These are phyloP conservation scores for Phytopythium litorale DNA, from an alignment of 352 stramenopile genomes.

Conservation along the genomic window DNA sequence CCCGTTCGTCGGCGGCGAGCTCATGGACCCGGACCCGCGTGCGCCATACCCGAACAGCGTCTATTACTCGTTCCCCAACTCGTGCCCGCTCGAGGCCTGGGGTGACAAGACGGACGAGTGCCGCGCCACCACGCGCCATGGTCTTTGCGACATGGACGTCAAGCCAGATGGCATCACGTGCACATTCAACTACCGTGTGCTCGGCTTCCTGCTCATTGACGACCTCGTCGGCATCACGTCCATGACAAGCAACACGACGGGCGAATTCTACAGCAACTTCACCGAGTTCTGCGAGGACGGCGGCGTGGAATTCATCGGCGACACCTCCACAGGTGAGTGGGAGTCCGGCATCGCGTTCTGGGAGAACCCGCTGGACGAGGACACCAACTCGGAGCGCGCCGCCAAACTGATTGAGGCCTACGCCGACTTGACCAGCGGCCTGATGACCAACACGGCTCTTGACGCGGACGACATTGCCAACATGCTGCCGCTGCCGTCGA, in stretches of 20 bases:
- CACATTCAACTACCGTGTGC: conserved; percentile 58
- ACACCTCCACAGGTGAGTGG: conserved; percentile 32
- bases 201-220: conserved; percentile 61
- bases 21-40: conserved; percentile 42
- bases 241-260: conserved; percentile 50
- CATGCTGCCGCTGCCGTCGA: conserved; percentile 50
- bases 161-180: conserved; percentile 56
- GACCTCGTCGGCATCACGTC: conserved; percentile 74
- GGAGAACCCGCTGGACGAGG: conserved; percentile 58
- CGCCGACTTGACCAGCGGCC: conserved; percentile 39
- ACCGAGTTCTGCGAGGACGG: conserved; percentile 57
- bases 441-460: conserved; percentile 28
- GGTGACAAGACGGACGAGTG: conserved; percentile 40
- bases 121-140: conserved; percentile 34
- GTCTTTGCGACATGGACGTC: conserved; percentile 48
- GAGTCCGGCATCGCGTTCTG: conserved; percentile 66
- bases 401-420: conserved; percentile 54
- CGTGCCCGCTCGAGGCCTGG: conserved; percentile 53
- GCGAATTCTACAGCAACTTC: conserved; percentile 51
- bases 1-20: conserved; percentile 54
- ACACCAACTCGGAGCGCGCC: conserved; percentile 41
- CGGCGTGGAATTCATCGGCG: conserved; percentile 51
- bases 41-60: conserved; percentile 67
- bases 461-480: conserved; percentile 27
- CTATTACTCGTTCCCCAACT: conserved; percentile 82